A percentile compares a stretch with the other conserved stretches of the same genome.
Evolutionary conservation across 192 early-diverging fungal genomes (phyloP).

Genomic region (Polychytrium aggregatum): DNA sequence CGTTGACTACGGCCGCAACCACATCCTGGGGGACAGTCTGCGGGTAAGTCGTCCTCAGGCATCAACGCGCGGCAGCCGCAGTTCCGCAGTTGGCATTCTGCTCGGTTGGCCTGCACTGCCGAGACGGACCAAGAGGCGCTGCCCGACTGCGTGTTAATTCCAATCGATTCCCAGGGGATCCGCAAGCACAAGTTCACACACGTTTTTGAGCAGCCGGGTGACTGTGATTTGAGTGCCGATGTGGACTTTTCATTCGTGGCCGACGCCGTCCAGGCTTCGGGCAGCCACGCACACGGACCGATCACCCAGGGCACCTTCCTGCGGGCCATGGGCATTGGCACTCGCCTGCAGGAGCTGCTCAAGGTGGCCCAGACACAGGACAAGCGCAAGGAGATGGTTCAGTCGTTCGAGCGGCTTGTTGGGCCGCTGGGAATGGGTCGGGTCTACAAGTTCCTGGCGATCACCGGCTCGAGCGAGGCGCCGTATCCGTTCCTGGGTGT

Average conservation of each 20-base stretch:
- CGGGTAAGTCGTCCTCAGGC: constrained; percentile 33
- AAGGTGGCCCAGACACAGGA: constrained; percentile 21
- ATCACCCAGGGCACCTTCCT: constrained; percentile 66
- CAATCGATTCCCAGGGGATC: constrained; percentile 49
- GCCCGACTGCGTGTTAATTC: not conserved
- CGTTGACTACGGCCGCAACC: constrained; percentile 85
- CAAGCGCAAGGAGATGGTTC: constrained; percentile 48
- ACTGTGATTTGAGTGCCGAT: constrained; percentile 80
- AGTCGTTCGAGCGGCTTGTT: constrained; percentile 61
- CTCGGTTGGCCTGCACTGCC: no score
- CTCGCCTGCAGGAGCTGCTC: constrained; percentile 57
- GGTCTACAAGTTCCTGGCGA: constrained; percentile 60
- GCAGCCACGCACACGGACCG: constrained; percentile 43
- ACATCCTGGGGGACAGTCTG: constrained; percentile 63
- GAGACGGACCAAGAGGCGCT: no score
- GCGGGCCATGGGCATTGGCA: constrained; percentile 70
- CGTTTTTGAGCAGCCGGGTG: constrained; percentile 69
- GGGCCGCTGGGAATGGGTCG: constrained; percentile 71
- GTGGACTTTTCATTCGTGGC: constrained; percentile 63
- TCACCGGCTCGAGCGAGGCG: constrained; percentile 4
- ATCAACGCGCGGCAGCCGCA: no score
- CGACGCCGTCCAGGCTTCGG: constrained; percentile 9
- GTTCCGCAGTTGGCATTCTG: no score
- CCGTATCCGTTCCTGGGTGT: constrained; percentile 33
- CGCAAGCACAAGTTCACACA: constrained; percentile 68